A percentile compares a stretch with the other conserved stretches of the same genome.
phyloP scores from a whole-genome alignment of 1,139 yeast species.

The Hyphopichia wangnamkhiaoensis region DNA sequence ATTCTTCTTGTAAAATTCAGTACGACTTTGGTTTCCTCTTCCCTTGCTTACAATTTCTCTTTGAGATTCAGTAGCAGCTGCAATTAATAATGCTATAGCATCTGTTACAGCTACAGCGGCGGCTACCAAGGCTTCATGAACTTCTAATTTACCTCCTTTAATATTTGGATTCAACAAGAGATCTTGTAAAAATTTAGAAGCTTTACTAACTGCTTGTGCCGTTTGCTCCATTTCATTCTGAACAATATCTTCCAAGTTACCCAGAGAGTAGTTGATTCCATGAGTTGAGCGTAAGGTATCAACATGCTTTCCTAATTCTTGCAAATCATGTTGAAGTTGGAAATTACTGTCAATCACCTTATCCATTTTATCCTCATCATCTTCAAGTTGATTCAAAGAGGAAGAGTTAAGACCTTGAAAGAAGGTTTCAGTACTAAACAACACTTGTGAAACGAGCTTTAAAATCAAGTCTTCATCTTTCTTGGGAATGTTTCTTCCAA shows the following conservation, averaged over 20 bases:
- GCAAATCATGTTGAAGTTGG: constrained; percentile 71
- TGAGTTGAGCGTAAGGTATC: constrained; percentile 54
- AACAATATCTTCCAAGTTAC: constrained; percentile 69
- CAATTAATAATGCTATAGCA: constrained; percentile 71
- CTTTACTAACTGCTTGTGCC: constrained; percentile 67
- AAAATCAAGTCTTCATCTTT: constrained; percentile 57
- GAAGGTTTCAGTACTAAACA: constrained; percentile 62
- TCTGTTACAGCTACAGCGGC: constrained; percentile 84
- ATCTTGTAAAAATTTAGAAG: constrained; percentile 59
- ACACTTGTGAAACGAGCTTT: constrained; percentile 54
- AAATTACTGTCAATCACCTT: constrained; percentile 74
- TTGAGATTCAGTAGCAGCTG: constrained; percentile 81
- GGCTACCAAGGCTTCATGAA: constrained; percentile 74
- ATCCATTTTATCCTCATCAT: constrained; percentile 73
- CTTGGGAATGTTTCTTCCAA: constrained; percentile 54
- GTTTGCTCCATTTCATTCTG: constrained; percentile 73
- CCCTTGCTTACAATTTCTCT: constrained; percentile 78
- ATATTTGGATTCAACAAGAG: constrained; percentile 58
- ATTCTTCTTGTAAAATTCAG: constrained; percentile 83
- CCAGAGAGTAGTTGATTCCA: constrained; percentile 43
- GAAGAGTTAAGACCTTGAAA: constrained; percentile 61
- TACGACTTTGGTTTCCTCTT: constrained; percentile 63
- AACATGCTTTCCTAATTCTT: constrained; percentile 54
- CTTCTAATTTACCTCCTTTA: constrained; percentile 62
- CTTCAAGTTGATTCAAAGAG: constrained; percentile 45